Conservation (phyloP, 2,329 filamentous ascomycete genomes). For the Hysterium pulicare region DNA sequence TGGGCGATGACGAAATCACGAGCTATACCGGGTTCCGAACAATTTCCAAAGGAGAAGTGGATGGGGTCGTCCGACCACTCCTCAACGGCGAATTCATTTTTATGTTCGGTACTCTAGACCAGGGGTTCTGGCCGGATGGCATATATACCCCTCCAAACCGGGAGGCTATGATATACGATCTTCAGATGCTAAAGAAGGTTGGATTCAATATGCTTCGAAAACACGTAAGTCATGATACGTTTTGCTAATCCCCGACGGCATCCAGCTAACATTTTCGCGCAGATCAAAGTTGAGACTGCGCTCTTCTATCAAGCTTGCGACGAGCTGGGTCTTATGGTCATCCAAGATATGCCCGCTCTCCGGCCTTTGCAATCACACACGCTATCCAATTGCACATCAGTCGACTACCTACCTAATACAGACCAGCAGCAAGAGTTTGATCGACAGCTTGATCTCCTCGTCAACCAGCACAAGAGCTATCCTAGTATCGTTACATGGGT, state of each 20-base stretch:
- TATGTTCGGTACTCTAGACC: constrained; percentile 65
- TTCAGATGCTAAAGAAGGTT: constrained; percentile 61
- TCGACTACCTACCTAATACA: constrained; percentile 34
- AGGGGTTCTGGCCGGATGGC: constrained; percentile 70
- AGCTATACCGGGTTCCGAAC: constrained; percentile 71
- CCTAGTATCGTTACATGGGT: constrained; percentile 65
- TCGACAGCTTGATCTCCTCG: constrained; percentile 59
- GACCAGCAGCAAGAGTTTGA: constrained; percentile 62
- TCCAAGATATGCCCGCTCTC: constrained; percentile 70
- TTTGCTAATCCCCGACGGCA: not conserved
- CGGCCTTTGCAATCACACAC: constrained; percentile 12
- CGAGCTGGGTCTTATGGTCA: constrained; percentile 61
- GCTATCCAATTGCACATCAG: constrained; percentile 6
- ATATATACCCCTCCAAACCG: constrained; percentile 62
- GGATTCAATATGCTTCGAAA: constrained; percentile 71
- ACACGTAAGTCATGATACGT: constrained; percentile 51
- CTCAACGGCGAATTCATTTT: constrained; percentile 69
- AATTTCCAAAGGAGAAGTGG: constrained; percentile 53
- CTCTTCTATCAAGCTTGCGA: constrained; percentile 68
- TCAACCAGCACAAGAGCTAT: constrained; percentile 63
- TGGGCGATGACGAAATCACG: constrained; percentile 52
- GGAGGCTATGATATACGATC: constrained; percentile 66
- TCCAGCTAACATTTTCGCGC: not conserved
- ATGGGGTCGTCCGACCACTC: constrained; percentile 59
- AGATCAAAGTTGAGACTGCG: constrained; percentile 66